A percentile compares a stretch with the other conserved stretches of the same genome.
phyloP scores from a whole-genome alignment of 352 stramenopile species.

The Phytophthora agathidicida region DNA sequence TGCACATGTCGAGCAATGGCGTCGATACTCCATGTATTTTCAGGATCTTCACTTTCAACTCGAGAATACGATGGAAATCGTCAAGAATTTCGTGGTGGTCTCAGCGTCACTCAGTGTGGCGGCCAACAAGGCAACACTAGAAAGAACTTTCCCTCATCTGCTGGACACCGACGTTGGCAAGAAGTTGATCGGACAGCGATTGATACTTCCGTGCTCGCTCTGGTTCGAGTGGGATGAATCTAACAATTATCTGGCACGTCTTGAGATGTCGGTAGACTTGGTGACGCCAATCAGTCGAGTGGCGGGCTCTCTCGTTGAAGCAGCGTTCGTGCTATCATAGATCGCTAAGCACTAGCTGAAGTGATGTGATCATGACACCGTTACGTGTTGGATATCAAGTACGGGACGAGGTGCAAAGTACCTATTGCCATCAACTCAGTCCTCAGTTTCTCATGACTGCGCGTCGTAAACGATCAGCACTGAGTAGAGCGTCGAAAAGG shows the following conservation, averaged over 20 bases:
- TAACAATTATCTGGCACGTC: neutral
- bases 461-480: conserved; percentile 15
- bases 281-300: no score
- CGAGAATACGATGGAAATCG: conserved; percentile 8
- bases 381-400: neutral
- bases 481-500: conserved; percentile 2
- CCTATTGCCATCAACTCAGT: neutral
- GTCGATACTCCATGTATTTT: conserved; percentile 19
- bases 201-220: neutral
- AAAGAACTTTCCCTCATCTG: conserved; percentile 7
- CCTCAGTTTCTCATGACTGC: conserved; percentile 12
- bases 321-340: no score
- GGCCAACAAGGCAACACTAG: neutral
- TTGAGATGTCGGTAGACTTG: neutral
- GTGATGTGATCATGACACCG: no score
- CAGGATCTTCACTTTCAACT: conserved; percentile 28
- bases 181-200: neutral
- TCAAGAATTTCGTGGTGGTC: neutral
- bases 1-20: conserved; percentile 15
- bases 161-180: neutral
- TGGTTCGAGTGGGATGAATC: neutral
- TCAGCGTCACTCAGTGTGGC: neutral
- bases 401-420: conserved; percentile 2
- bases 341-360: no score
- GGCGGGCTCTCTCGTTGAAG: no score